Evolutionary conservation across 306 rosid genomes (phyloP).

Genomic region (Acmispon strigosus): DNA sequence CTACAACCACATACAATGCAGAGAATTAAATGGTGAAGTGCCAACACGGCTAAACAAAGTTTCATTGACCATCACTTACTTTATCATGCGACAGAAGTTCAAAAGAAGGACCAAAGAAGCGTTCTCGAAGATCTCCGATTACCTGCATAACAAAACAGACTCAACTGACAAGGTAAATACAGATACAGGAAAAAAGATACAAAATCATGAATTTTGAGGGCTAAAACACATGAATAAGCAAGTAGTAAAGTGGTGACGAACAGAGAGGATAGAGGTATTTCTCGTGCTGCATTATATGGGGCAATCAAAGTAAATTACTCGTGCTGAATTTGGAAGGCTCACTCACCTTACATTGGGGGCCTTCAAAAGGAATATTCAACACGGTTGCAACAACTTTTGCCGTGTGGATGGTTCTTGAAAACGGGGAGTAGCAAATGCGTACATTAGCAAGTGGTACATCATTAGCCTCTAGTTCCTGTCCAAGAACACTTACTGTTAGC

Average conservation of each 20-base stretch:
- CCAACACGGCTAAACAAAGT: background rate
- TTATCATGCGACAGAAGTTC: constrained; percentile 82
- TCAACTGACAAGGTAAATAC: background rate
- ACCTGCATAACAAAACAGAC: constrained; percentile 29
- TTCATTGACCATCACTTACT: constrained; percentile 32
- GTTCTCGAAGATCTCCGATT: constrained; percentile 62
- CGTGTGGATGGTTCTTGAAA: constrained; percentile 76
- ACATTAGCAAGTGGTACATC: constrained; percentile 43
- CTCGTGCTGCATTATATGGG: background rate
- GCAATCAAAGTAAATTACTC: background rate
- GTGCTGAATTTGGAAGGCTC: background rate
- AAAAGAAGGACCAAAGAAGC: constrained; percentile 78
- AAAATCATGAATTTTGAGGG: background rate
- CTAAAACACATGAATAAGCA: background rate
- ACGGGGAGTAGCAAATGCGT: constrained; percentile 76
- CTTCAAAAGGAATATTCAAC: constrained; percentile 55
- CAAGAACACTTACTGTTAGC: background rate
- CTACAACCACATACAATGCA: background rate
- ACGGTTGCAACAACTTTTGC: constrained; percentile 54
- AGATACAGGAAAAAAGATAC: background rate
- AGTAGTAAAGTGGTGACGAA: background rate
- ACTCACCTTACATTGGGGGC: constrained; percentile 66
- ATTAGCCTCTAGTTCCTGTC: constrained; percentile 56
- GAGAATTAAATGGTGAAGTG: background rate
- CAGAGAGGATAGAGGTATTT: background rate